phyloP scores from a whole-genome alignment of 345 rosid species.

The Ceriops decandra region DNA sequence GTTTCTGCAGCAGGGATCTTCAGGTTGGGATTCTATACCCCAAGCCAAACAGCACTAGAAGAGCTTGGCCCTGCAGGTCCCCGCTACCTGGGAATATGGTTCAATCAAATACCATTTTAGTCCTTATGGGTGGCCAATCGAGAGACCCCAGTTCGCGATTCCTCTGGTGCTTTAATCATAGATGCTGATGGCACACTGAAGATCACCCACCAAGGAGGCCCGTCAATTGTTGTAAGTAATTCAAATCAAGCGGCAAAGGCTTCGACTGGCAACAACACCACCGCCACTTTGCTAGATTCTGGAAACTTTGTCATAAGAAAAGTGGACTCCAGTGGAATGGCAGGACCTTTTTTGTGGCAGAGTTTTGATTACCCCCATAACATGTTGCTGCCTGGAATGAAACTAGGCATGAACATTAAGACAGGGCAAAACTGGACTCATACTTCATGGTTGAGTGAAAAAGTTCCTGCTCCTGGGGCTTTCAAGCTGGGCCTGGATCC shows the following conservation, averaged over 20 bases:
- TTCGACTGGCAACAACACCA: slow-evolving; percentile 18
- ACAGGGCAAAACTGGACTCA: slow-evolving; percentile 43
- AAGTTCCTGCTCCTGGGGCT: slow-evolving; percentile 50
- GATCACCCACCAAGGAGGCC: slow-evolving; percentile 33
- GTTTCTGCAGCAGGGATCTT: slow-evolving; percentile 37
- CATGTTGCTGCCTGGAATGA: slow-evolving; percentile 59
- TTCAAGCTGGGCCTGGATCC: slow-evolving; percentile 58
- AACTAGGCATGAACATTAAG: slow-evolving; percentile 46
- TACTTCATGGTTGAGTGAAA: slow-evolving; percentile 46
- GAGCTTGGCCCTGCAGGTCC: slow-evolving; percentile 34
- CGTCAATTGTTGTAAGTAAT: slow-evolving; percentile 33
- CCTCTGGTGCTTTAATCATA: slow-evolving; percentile 46
- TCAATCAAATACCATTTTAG: slow-evolving; percentile 26
- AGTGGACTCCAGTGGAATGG: slow-evolving; percentile 18
- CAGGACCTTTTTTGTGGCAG: slow-evolving; percentile 52
- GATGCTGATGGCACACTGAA: slow-evolving; percentile 43
- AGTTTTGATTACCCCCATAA: slow-evolving; percentile 62
- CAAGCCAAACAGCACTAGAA: slow-evolving; percentile 18
- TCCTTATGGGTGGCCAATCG: slow-evolving; percentile 63
- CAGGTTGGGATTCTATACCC: slow-evolving; percentile 61
- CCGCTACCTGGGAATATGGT: slow-evolving; percentile 55
- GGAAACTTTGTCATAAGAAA: slow-evolving; percentile 50
- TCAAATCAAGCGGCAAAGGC: slow-evolving; percentile 11
- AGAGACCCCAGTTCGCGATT: slow-evolving; percentile 37
- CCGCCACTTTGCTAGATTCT: slow-evolving; percentile 42